Evolutionary conservation across 2,329 filamentous ascomycete genomes (phyloP).

Genomic region (Colletotrichum plurivorum): DNA sequence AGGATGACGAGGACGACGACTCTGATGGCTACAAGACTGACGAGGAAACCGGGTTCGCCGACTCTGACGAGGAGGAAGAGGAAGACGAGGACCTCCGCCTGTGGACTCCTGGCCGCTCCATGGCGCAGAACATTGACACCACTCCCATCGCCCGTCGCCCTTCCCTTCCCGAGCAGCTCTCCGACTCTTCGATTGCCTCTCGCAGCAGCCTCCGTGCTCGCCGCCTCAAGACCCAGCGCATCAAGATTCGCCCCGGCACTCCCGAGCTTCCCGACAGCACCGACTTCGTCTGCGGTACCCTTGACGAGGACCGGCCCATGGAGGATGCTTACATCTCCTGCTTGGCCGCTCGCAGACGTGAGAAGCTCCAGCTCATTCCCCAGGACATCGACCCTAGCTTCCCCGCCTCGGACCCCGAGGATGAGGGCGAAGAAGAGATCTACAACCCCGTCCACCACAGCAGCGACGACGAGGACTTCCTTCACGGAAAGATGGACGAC

Average conservation of each 20-base stretch:
- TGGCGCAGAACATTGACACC: conserved; percentile 54
- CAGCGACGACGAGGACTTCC: conserved; percentile 79
- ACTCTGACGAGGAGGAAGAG: conserved; percentile 76
- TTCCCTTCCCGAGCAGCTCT: conserved; percentile 62
- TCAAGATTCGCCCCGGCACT: conserved; percentile 75
- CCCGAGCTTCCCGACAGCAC: conserved; percentile 96
- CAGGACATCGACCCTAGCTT: conserved; percentile 99
- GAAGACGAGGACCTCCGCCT: conserved; percentile 76
- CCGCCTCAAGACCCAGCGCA: conserved; percentile 53
- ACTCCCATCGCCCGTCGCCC: conserved; percentile 56
- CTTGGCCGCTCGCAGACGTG: conserved; percentile 83
- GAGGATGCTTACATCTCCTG: conserved; percentile 93
- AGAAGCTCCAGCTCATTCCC: conserved; percentile 87
- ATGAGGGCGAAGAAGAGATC: conserved; percentile 82
- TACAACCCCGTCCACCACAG: conserved; percentile 70
- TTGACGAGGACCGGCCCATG: conserved; percentile 95
- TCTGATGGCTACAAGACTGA: conserved; percentile 83
- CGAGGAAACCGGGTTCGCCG: conserved; percentile 77
- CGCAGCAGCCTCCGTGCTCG: conserved; percentile 51
- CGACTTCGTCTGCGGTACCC: conserved; percentile 97
- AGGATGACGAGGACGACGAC: conserved; percentile 68
- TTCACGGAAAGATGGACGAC: conserved; percentile 80
- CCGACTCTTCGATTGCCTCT: conserved; percentile 73
- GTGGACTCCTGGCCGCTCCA: conserved; percentile 65
- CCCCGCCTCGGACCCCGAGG: conserved; percentile 92